phyloP scores from a whole-genome alignment of 345 rosid species.

The Aquilaria yunnanensis region DNA sequence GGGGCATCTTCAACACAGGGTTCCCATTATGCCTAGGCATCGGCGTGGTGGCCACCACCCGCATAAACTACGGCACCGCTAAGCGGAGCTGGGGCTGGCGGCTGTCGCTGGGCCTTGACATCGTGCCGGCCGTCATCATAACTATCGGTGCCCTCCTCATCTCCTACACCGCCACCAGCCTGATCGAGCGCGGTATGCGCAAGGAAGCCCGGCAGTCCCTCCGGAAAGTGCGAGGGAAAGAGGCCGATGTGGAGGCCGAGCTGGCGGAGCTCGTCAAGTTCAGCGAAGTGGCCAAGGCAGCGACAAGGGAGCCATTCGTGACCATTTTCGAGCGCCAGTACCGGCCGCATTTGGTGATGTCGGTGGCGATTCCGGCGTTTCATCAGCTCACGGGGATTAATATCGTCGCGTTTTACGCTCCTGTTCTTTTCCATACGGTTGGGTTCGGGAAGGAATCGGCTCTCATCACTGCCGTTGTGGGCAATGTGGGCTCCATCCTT shows the following conservation, averaged over 20 bases:
- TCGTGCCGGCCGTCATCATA: conserved; percentile 64
- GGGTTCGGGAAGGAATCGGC: conserved; percentile 70
- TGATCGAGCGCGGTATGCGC: conserved; percentile 58
- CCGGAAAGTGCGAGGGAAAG: conserved; percentile 37
- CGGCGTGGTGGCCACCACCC: conserved; percentile 62
- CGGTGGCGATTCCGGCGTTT: conserved; percentile 63
- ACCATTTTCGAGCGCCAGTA: conserved; percentile 59
- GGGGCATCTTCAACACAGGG: conserved; percentile 71
- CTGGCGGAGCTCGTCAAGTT: conserved; percentile 41
- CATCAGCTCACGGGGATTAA: conserved; percentile 79
- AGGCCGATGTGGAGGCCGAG: conserved; percentile 43
- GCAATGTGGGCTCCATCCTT: conserved; percentile 48
- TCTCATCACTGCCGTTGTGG: conserved; percentile 64
- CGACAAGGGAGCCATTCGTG: conserved; percentile 40
- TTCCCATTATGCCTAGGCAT: conserved; percentile 70
- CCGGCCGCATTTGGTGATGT: conserved; percentile 69
- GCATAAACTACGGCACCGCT: conserved; percentile 50
- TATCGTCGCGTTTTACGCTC: conserved; percentile 77
- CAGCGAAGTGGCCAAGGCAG: conserved; percentile 40
- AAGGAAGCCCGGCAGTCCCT: conserved; percentile 47
- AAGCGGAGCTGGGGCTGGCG: conserved; percentile 72
- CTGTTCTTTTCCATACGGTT: conserved; percentile 67
- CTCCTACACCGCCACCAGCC: conserved; percentile 66
- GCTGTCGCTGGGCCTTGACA: conserved; percentile 71
- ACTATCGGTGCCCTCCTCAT: conserved; percentile 62